Evolutionary conservation across 192 early-diverging fungal species (phyloP), one percentile per base, ranked within the genome.

Genomic region (Coemansia sp.): DNA sequence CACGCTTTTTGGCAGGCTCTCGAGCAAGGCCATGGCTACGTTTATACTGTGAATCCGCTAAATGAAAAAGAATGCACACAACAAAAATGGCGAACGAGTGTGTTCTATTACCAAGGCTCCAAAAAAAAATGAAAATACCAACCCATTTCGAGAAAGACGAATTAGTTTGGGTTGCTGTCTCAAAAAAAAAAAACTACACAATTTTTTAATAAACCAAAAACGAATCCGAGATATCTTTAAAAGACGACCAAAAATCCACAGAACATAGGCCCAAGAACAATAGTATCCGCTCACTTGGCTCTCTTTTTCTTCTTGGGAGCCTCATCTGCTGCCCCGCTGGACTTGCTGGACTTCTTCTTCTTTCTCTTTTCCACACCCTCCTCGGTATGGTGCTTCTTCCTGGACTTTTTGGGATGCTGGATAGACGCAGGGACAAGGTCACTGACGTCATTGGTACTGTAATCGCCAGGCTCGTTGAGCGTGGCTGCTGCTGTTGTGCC

Each of bases 1-100:
- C 20, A 73, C n/a, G n/a, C 49, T 61, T 36, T 75, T 74, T 25
- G 79, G 79, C 50, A 81, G 64, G 11, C 50, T 13, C 22, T 81
- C 79, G 0, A 81, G 32, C 40, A 36, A 52, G 11, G 69, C 1
- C 73, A 75, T 72, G 45, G 17, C 8, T 29, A 29, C 29, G 19
- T 8, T 48, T 62, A 22, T 8, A 50, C 15, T 1, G 41, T 65
- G 43, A 22, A 43, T 41, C 1, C 29, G 29, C 29, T 29, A 29
- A 29, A 29, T 29, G 29, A 29, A 29, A 29, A 29, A 29, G 29
- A 29, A 29, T 29, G 29, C 29, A 29, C 29, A 3, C 29, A 29
- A 1, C 29, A 11, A 40, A 40, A 40, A 40, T n/a, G 5, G 38
- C 5, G 38, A 40, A 40, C 1, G 5, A 40, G 11, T 2, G 29